Evolutionary conservation across 2,329 filamentous ascomycete species (phyloP), one percentile per base, ranked within the genome.

Genomic region (Colletotrichum orbiculare): DNA sequence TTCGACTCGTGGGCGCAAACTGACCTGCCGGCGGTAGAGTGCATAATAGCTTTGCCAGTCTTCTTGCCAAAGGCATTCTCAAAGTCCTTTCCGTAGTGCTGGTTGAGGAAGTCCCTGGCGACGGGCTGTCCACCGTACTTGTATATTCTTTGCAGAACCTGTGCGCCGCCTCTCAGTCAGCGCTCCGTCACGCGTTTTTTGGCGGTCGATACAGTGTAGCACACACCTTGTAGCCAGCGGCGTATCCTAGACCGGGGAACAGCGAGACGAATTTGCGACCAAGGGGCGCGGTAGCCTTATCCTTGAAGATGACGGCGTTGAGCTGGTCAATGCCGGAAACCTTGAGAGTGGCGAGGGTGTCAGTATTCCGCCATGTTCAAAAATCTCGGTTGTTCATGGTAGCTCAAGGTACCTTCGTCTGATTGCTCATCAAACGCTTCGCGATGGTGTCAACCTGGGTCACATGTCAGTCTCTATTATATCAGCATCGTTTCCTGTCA

Each of bases 371-470:
- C 10, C 17, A 46, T n/a, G n/a, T 12, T 39, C 15, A 15, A 8
- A 35, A 9, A 49, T 15, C 25, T 62, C 54, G 11, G 25, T 17
- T 15, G 12, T 81, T 72, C 56, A 81, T 85, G 60, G 81, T 75
- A 71, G 92, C 87, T n/a, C 89, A 55, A 17, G 54, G n/a, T 58
- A 68, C 66, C 66, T 67, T 67, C 13, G 88, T 89, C 78, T 97
- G 91, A 81, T 99, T 97, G 88, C 94, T 97, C 96, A 99, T 99
- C 81, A 99, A 88, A 72, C 96, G 93, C 86, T 99, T 99, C 69
- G 96, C 95, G 74, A 96, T 97, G 54, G 96, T 99, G 82, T 99
- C 96, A 78, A 99, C 93, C 92, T 95, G 67, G 11, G 48, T 56
- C n/a, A 11, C 15, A 34, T 33, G 34, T 66, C 53, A 66, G 59